Conservation (phyloP, 2,329 filamentous ascomycete genomes). For the Diaporthe humulicola region DNA sequence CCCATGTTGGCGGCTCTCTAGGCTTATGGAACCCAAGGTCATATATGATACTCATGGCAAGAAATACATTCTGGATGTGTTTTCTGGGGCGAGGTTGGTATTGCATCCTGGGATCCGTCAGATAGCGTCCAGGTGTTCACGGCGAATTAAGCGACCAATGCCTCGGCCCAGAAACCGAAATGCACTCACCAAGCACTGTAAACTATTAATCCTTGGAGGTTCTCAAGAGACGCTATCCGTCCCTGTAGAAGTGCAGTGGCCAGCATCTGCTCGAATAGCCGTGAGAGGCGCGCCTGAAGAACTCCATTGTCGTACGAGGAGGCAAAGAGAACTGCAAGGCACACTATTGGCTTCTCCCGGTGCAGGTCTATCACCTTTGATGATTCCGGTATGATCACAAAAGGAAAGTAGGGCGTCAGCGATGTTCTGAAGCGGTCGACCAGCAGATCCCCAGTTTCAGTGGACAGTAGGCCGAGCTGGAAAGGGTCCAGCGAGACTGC, state of each 20-base stretch:
- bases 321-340: slow-evolving; percentile 13
- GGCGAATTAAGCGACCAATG: neutral
- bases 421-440: neutral
- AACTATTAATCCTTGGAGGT: slow-evolving; percentile 7
- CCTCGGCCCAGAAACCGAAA: neutral
- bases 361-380: neutral
- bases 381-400: neutral
- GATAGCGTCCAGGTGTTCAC: neutral
- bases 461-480: neutral
- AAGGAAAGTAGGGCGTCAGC: neutral
- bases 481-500: neutral
- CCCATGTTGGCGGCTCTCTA: neutral
- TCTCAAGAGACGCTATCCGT: neutral
- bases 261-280: neutral
- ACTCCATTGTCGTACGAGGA: neutral
- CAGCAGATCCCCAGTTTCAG: neutral
- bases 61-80: slow-evolving; percentile 8
- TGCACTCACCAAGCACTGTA: neutral
- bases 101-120: neutral
- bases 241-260: neutral
- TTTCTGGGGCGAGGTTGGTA: neutral
- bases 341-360: slow-evolving; percentile 5
- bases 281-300: neutral
- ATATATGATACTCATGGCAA: slow-evolving; percentile 10
- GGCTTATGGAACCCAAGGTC: neutral